A percentile compares a stretch with the other conserved stretches of the same genome.
phyloP scores from a whole-genome alignment of 495 filamentous ascomycete genomes.

The Neurospora pannonica region DNA sequence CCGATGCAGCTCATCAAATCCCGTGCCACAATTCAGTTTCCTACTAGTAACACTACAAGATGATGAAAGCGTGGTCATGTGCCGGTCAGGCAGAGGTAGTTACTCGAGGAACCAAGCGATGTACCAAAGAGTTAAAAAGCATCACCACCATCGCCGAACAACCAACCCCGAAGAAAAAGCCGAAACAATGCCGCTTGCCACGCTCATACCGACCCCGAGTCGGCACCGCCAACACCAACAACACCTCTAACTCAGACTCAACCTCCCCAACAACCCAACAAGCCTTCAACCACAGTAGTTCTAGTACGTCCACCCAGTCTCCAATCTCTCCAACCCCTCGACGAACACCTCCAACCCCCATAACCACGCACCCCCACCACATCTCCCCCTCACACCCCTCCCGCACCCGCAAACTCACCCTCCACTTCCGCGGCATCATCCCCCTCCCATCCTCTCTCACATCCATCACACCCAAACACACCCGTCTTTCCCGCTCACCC shows the following conservation, averaged over 20 bases:
- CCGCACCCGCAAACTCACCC: background rate
- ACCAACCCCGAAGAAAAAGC: background rate
- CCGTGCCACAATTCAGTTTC: background rate
- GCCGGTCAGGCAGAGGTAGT: background rate
- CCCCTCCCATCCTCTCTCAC: background rate
- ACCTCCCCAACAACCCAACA: background rate
- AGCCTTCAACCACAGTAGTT: background rate
- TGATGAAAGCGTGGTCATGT: background rate
- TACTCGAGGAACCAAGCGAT: background rate
- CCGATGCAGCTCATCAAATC: background rate
- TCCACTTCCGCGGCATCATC: background rate
- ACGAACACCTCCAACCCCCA: background rate
- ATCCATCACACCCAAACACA: background rate
- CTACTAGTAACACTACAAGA: background rate
- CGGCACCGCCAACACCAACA: background rate
- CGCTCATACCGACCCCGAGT: background rate
- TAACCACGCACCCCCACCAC: background rate
- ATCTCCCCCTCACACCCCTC: background rate
- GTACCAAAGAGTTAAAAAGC: background rate
- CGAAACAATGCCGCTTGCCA: background rate
- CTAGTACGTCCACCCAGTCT: background rate
- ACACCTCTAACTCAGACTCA: background rate
- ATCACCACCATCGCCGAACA: background rate
- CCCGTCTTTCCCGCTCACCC: background rate
- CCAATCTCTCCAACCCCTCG: background rate